Conservation (phyloP, 2,329 filamentous ascomycete species). For the Arthrobotrys sinensis region DNA sequence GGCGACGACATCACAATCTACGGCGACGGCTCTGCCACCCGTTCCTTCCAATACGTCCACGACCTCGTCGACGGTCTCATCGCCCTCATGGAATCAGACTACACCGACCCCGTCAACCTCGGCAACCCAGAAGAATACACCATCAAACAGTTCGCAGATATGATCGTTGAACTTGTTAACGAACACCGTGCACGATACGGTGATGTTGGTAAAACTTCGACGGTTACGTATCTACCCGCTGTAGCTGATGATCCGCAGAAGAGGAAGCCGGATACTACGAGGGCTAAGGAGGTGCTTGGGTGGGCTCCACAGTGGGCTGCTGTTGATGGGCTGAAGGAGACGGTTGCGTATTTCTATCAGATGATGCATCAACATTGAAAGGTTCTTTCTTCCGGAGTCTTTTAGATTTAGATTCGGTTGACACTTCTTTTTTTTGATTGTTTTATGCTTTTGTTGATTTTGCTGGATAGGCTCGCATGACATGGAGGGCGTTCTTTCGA, state of each 20-base stretch:
- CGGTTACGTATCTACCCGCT: conserved; percentile 62
- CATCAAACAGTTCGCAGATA: conserved; percentile 65
- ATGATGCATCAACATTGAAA: conserved; percentile 44
- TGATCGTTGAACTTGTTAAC: conserved; percentile 63
- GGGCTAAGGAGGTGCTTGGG: conserved; percentile 63
- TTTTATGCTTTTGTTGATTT: not conserved
- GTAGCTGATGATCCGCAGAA: conserved; percentile 64
- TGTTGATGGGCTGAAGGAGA: conserved; percentile 64
- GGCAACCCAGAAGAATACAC: conserved; percentile 65
- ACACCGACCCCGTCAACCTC: conserved; percentile 65
- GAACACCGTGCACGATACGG: conserved; percentile 46
- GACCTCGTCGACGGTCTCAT: conserved; percentile 65
- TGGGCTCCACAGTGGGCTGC: conserved; percentile 64
- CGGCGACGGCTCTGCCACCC: conserved; percentile 65
- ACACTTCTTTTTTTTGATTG: not conserved
- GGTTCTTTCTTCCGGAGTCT: not conserved
- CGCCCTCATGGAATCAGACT: conserved; percentile 65
- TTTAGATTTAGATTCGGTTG: conserved; percentile 10
- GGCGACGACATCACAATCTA: conserved; percentile 65
- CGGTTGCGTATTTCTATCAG: conserved; percentile 61
- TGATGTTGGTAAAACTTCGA: conserved; percentile 44
- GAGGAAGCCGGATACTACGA: conserved; percentile 64
- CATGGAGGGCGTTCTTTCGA: conserved; percentile 24
- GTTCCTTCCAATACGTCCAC: conserved; percentile 66
- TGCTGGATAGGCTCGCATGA: conserved; percentile 18